Evolutionary conservation across 2,329 filamentous ascomycete genomes (phyloP), one percentile per base, ranked within the genome.

Genomic region (Simplicillium sp.): DNA sequence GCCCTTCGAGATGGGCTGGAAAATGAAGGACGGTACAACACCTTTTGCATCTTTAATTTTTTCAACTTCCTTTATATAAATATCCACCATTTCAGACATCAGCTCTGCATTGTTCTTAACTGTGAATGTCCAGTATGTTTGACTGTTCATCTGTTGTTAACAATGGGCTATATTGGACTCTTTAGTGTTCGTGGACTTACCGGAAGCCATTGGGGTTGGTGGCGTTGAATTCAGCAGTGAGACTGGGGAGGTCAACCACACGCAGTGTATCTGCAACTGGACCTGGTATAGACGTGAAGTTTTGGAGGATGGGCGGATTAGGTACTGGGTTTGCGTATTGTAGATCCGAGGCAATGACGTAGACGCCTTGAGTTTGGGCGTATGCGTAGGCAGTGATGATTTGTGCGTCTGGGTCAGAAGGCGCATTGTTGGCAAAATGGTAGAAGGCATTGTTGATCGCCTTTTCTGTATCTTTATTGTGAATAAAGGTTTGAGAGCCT

Each of bases 1-100:
- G 31, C 57, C 55, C 7, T 54, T 54, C 0, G 66, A 62, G 37
- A 71, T 60, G 11, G 61, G 64, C 44, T 73, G 67, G 37, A 64
- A 53, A 38, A 51, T 50, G 34, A 50, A 55, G 40, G 44, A 49
- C 3, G 61, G 59, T 3, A 53, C 28, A 0, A 54, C 46, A 3
- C 51, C 55, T 2, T 48, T 34, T 9, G 54, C 41, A 12, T 50
- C 44, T 3, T 46, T 44, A 7, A 55, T 44, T 0, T 44, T 31
- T 2, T 46, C 42, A 11, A 58, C 44, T 12, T 52, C 51, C 15
- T 50, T 45, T 33, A 48, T 46, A 36, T 49, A 48, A 36, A 52
- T 50, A 13, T 42, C 36, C 6, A 51, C 46, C 14, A 53, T 45
- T 9, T 52, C 47, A 11, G 42, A n/a, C 50, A 53, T 52, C 29